These are phyloP conservation scores for Cucurbitaria berberidis DNA, from an alignment of 2,329 filamentous ascomycete species.

Conservation along the genomic window DNA sequence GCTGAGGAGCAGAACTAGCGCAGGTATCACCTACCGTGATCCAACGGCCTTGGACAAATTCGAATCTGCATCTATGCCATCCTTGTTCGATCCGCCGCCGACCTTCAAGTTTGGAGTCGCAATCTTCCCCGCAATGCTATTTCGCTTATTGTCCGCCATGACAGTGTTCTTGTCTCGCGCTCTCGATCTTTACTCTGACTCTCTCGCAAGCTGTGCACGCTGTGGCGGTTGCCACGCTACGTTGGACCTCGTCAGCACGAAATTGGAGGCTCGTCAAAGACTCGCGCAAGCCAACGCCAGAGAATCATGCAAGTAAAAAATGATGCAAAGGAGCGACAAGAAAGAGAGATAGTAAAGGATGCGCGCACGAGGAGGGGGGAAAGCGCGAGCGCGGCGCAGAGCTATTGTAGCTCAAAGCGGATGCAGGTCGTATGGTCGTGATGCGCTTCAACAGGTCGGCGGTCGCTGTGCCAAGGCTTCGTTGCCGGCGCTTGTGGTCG, in stretches of 20 bases:
- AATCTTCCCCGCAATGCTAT: constrained; percentile 60
- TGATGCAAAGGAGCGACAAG: constrained; percentile 51
- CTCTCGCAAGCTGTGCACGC: constrained; percentile 7
- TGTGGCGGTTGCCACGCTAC: constrained; percentile 8
- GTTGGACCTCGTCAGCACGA: constrained; percentile 17
- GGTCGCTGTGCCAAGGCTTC: constrained; percentile 20
- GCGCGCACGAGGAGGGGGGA: constrained; percentile 30
- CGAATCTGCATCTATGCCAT: constrained; percentile 58
- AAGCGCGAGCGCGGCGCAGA: constrained; percentile 26
- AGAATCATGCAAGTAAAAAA: constrained; percentile 46
- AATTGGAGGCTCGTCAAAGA: constrained; percentile 32
- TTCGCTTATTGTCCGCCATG: constrained; percentile 67
- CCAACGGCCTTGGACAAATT: constrained; percentile 66
- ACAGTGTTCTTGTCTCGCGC: constrained; percentile 51
- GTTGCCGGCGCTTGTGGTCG: constrained; percentile 18
- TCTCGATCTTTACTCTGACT: constrained; percentile 45
- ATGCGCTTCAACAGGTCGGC: constrained; percentile 19
- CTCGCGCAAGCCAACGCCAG: constrained; percentile 36
- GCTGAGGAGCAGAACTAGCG: not conserved
- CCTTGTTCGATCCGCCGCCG: constrained; percentile 48
- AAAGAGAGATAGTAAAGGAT: constrained; percentile 35
- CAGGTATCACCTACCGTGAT: constrained; percentile 58
- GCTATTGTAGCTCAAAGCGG: constrained; percentile 18
- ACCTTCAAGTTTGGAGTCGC: constrained; percentile 56
- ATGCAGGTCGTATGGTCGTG: constrained; percentile 21